Base-by-base conservation (phyloP, 2,329 filamentous ascomycete genomes). In the Zymoseptoria tritici region DNA sequence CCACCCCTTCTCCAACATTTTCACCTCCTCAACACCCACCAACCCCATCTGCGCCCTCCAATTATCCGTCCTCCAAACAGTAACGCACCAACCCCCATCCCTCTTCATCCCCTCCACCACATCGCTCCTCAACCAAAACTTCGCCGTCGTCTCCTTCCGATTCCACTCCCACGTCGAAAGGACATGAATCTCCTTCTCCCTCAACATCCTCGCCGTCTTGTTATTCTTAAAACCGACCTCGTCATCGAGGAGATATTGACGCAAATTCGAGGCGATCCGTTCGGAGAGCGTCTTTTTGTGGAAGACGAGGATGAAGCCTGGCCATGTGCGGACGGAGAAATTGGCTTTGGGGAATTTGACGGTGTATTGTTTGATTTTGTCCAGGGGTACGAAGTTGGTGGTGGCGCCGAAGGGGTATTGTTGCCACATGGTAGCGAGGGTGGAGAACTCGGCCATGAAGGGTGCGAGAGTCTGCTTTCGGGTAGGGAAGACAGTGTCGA, bases 41-140 rank as follows among this genome's bases (percentile, higher is more conserved):
- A 46, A 16, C 4, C 16, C 36, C 36, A 46, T 31, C 16, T 63
- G 59, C 29, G 36, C 19, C 21, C 7, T 49, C 62, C 60, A 64
- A 22, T 49, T 49, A 60, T 65, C 61, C 49, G 59, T 60, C n/a
- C 61, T 52, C 59, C 55, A 60, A 31, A 65, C 59, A 4, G 21
- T 46, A 9, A 65, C 54, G 2, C 13, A 50, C 56, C 58, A 62
- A 9, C 31, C 29, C n/a, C 9, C 7, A 9, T 31, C 31, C 3
- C 42, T 26, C 36, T 24, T 26, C 50, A 63, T 26, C 7, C n/a
- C 20, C 13, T 61, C 49, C 13, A 61, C 22, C 2, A 61, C 50
- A 55, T 64, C 62, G n/a, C 57, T 55, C 9, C 58, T 31, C 19
- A 66, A 57, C 62, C 62, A 66, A 51, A 66, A 64, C 3, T 54